These are phyloP conservation scores for Cadophora sp. DNA, from an alignment of 2,329 filamentous ascomycete genomes.

Conservation along the genomic window DNA sequence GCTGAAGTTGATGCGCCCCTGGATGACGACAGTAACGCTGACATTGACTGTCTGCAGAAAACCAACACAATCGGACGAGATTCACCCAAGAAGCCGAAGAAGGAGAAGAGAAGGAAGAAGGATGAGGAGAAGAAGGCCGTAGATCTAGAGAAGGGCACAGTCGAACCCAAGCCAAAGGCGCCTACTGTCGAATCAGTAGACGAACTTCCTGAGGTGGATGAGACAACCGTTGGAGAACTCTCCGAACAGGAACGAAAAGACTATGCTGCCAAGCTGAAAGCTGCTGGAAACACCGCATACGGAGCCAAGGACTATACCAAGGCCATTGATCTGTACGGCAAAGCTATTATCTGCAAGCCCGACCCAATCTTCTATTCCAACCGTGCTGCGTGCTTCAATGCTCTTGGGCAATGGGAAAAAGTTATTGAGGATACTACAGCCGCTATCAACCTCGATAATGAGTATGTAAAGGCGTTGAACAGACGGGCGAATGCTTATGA, in stretches of 20 bases:
- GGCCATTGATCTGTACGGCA: constrained; percentile 93
- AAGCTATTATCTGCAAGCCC: constrained; percentile 95
- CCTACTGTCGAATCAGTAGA: constrained; percentile 64
- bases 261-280: constrained; percentile 91
- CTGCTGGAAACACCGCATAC: constrained; percentile 94
- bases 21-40: constrained; percentile 25
- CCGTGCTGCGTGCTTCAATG: constrained; percentile 96
- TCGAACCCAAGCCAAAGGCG: constrained; percentile 52
- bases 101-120: constrained; percentile 87
- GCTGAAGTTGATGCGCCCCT: constrained; percentile 36
- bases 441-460: constrained; percentile 88
- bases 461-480: constrained; percentile 98
- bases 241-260: constrained; percentile 77
- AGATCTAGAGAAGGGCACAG: constrained; percentile 68
- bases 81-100: constrained; percentile 78
- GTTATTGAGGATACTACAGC: constrained; percentile 97
- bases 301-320: constrained; percentile 91
- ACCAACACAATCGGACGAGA: constrained; percentile 45
- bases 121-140: constrained; percentile 75
- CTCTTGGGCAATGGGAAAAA: constrained; percentile 90
- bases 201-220: constrained; percentile 72
- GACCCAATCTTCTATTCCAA: constrained; percentile 99
- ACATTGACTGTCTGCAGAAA: constrained; percentile 36
- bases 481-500: constrained; percentile 96
- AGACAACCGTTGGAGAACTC: constrained; percentile 58